Evolutionary conservation across 1,284 basidiomycete genomes (phyloP), one percentile per base, ranked within the genome.

Genomic region (Cryptococcus floricola): DNA sequence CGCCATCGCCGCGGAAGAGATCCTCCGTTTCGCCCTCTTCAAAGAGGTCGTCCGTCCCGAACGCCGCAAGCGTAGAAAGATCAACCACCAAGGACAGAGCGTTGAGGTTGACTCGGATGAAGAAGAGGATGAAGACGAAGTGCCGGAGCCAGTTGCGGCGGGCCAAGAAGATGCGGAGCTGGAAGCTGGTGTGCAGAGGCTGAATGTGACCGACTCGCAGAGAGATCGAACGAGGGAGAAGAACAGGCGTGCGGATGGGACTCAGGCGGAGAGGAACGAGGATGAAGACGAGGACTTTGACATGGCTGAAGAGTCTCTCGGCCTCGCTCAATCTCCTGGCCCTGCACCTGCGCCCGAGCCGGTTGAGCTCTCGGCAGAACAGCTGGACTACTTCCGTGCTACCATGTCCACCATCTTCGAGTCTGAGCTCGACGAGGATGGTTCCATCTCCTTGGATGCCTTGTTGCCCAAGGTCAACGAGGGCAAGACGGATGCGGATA

Each of bases 1-100:
- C 77, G 95, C 96, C 12, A 83, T 84, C 69, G 87, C 88, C 34
- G 96, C 95, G 2, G 94, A 98, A 74, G 88, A 88, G 69, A 95
- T 98, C 67, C 86, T 99, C 69, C 88, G 95, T 19, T 99, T 92
- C 76, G 96, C 96, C 1, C 83, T 99, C 34, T 99, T 95, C 85
- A 96, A 95, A 73, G 96, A 98, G 75, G 95, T 99, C 18, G 83
- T 92, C 52, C 91, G 89, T 71, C 65, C 85, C 82, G 71, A 83
- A 83, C 67, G 84, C 80, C 65, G 85, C 48, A 82, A 83, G 57
- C 90, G 90, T 80, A 83, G 88, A 69, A 91, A 88, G 78, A 81
- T 89, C 58, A 87, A 87, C 74, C 83, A 79, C 59, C 18, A 16
- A 8, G 85, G 83, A 44, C 82, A 73, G 56, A 81, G 79, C 14